Base-by-base conservation (phyloP, 75 land plant species). In the Selaginella moellendorffii region DNA sequence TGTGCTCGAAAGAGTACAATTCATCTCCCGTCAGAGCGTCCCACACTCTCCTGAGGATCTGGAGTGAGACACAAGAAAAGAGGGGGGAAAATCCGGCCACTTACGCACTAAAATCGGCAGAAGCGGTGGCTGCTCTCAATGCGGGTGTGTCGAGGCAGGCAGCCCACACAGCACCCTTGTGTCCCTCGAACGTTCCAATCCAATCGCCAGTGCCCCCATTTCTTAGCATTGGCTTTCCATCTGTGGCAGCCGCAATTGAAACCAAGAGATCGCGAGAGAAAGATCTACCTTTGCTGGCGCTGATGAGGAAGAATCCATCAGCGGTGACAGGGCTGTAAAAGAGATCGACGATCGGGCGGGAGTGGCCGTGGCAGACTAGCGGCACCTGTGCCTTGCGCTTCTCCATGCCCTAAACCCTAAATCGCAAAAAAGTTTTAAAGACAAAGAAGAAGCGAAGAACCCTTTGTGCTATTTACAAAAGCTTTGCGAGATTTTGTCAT, bases 171-270 rank as follows among this genome's bases (percentile, higher is more conserved):
- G 19, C 54, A 26, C 53, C 28, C 28, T 61, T 61, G 2, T 24
- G 25, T 23, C 25, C 63, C 18, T 24, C 87, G 72, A 88, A 88
- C 21, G 95, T 88, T 36, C 95, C 95, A 54, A 88, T 88, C 95
- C 95, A 88, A 56, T 88, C 93, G 27, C 93, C 93, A 14, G 93
- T 88, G 69, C 85, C 93, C 20, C 89, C 90, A 79, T 88, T 88
- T 69, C 95, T 81, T 22, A 88, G 76, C 95, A 88, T 88, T 22
- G 74, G 95, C 71, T 72, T 67, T 56, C 75, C 75, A 67, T 51
- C 21, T 2, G 29, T 46, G 1, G 1, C 2, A 63, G 14, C 1
- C 12, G n/a, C n/a, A n/a, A n/a, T n/a, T n/a, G 46, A 36, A 36
- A 5, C 5, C 14, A 36, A 5, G 14, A 36, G 5, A 36, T 14